These are phyloP conservation scores for Mycena maculata DNA, from an alignment of 768 basidiomycete genomes.

Conservation along the genomic window DNA sequence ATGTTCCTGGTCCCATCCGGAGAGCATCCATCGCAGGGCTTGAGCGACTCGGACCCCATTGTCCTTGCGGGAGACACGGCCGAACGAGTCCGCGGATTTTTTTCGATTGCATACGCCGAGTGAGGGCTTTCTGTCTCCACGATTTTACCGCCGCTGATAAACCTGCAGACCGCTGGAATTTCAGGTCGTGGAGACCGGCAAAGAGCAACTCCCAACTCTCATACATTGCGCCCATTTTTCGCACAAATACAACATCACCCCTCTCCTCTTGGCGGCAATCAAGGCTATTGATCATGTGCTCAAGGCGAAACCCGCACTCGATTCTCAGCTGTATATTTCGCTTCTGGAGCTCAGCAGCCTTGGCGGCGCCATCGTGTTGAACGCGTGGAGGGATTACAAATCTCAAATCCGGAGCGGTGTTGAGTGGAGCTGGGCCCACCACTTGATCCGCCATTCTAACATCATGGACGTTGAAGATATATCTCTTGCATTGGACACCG, in stretches of 20 bases:
- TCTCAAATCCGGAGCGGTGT: not conserved
- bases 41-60: not conserved
- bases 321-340: not conserved
- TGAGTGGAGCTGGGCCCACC: not conserved
- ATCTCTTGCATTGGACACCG: not conserved
- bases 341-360: not conserved
- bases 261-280: not conserved
- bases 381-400: not conserved
- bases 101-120: conserved; percentile 6
- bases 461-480: too few species aligned
- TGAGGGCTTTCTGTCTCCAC: not conserved
- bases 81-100: not conserved
- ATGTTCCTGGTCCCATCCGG: not conserved
- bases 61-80: not conserved
- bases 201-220: not conserved
- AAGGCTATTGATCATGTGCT: not conserved
- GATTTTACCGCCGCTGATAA: not conserved
- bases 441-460: too few species aligned
- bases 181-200: not conserved
- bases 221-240: conserved; percentile 9
- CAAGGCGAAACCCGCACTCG: not conserved
- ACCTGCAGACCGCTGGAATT: not conserved
- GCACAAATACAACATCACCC: conserved; percentile 8
- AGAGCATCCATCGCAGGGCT: not conserved
- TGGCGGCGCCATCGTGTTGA: not conserved